Percentiles rank a stretch among this genome's conserved stretches.
phyloP scores from a whole-genome alignment of 768 basidiomycete genomes.

The Leccinum olivaceopallidum region DNA sequence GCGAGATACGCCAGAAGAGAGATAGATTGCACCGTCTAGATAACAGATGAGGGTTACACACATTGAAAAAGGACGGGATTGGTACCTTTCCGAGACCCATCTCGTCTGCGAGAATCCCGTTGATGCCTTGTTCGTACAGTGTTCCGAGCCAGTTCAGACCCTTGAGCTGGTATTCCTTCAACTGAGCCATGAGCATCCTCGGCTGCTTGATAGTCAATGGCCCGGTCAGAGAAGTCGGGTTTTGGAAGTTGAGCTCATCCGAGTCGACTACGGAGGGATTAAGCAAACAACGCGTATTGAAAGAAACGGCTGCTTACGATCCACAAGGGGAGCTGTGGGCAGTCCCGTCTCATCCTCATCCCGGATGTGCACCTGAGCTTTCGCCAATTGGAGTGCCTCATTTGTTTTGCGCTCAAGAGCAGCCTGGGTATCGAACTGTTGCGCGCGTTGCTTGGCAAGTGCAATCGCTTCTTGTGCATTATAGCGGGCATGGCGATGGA shows the following conservation, averaged over 20 bases:
- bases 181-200: conserved; percentile 91
- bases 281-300: not conserved
- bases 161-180: conserved; percentile 98
- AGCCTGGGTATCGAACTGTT: conserved; percentile 83
- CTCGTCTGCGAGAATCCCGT: conserved; percentile 98
- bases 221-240: conserved; percentile 88
- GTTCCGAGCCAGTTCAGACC: conserved; percentile 98
- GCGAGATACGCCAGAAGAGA: conserved; percentile 94
- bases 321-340: conserved; percentile 55
- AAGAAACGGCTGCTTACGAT: conserved; percentile 51
- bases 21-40: conserved; percentile 94
- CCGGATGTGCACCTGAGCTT: conserved; percentile 45
- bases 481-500: conserved; percentile 79
- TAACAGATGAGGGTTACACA: not conserved
- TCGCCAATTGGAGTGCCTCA: conserved; percentile 70
- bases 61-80: conserved; percentile 11
- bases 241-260: conserved; percentile 99
- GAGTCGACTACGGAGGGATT: conserved; percentile 67
- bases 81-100: conserved; percentile 91
- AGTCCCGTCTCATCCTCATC: conserved; percentile 41
- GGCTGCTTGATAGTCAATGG: conserved; percentile 88
- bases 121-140: conserved; percentile 98
- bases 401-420: conserved; percentile 80
- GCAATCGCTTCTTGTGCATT: conserved; percentile 90
- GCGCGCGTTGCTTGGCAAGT: conserved; percentile 74